Base-by-base conservation (phyloP, 2,329 filamentous ascomycete genomes). In the Epichloe glyceriae region DNA sequence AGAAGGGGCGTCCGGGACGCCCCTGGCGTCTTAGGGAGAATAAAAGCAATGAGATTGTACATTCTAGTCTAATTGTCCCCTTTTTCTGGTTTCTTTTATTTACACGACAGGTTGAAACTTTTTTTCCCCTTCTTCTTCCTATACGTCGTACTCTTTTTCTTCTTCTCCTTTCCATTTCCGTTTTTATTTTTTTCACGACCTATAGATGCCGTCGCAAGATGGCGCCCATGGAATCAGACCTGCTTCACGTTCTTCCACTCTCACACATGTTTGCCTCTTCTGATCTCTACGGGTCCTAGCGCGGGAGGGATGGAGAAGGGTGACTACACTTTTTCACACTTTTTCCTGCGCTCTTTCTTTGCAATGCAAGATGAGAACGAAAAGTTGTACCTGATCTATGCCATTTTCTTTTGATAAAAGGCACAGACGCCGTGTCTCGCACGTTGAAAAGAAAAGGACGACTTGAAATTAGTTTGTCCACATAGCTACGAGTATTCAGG, bases 1-100 rank as follows among this genome's bases (percentile, higher is more conserved):
- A 67, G 57, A 68, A 68, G 61, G 64, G 65, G 49, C 66, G 66
- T 48, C 60, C 58, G 57, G 66, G 65, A 55, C 65, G 67, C 47
- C 55, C 58, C 33, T 50, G 59, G 58, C 51, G 56, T 58, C 60
- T 50, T 60, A 51, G 53, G 34, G 39, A 47, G 45, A 51, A 49
- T 45, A 61, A 58, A 61, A 58, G 52, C 53, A 55, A 52, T 59
- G 60, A 63, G 59, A 55, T 60, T 65, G 62, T 66, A 65, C 58
- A 66, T 60, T 65, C 64, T 60, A 46, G 35, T 49, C 37, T 19
- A 33, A 44, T 8, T 35, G 22, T 33, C 46, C 12, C 12, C 41
- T 19, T 33, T 33, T 39, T 46, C 40, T 46, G 22, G 11, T 39
- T 17, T 7, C 11, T 7, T 49, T 40, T 35, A 7, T 43, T 22